Conservation (phyloP, 2,329 filamentous ascomycete species). For the Diaporthe ilicicola region DNA sequence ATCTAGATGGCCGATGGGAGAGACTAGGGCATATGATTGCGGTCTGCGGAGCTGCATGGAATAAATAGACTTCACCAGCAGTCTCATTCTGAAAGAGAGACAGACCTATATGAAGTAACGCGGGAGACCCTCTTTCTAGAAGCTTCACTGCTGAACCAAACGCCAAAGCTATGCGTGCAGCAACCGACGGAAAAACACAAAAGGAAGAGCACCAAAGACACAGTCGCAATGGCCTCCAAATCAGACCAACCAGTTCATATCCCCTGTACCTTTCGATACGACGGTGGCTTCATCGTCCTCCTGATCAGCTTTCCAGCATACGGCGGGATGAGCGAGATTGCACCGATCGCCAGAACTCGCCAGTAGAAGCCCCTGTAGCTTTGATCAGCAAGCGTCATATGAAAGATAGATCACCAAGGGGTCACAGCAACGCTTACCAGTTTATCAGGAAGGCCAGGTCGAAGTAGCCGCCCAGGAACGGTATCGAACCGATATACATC, state of each 20-base stretch:
- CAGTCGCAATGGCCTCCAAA: not conserved
- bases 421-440: constrained; percentile 54
- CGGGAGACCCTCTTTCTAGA: not conserved
- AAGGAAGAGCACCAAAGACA: constrained; percentile 13
- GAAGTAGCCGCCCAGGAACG: constrained; percentile 90
- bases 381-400: constrained; percentile 35
- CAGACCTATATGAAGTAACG: constrained; percentile 2
- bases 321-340: constrained; percentile 84
- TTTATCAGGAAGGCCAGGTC: constrained; percentile 82
- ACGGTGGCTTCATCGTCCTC: constrained; percentile 87
- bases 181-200: constrained; percentile 14
- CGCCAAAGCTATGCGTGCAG: constrained; percentile 33
- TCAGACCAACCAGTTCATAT: constrained; percentile 51
- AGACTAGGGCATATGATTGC: not conserved
- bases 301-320: constrained; percentile 88
- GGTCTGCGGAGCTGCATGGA: not conserved
- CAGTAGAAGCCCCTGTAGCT: constrained; percentile 79
- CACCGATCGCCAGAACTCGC: constrained; percentile 82
- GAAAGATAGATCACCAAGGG: not conserved
- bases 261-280: constrained; percentile 90
- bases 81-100: constrained; percentile 4
- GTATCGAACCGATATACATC: constrained; percentile 83
- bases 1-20: not conserved
- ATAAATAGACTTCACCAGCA: constrained; percentile 4
- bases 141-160: constrained; percentile 25